phyloP scores from a whole-genome alignment of 1,284 basidiomycete species.

The Coniferiporia sulphurascens region DNA sequence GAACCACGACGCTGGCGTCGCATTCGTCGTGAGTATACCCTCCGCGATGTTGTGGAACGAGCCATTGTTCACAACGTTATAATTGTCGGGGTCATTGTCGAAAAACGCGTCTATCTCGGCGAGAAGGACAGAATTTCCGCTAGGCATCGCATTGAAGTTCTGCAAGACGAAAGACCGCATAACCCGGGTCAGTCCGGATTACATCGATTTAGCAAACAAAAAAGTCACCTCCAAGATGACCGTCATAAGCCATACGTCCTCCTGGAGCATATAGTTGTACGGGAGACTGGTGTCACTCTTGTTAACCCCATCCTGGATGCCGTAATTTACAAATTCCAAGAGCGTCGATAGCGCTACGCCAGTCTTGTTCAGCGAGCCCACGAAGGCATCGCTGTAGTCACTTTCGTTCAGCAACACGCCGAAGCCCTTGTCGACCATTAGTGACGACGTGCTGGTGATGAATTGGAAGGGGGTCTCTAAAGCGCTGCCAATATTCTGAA shows the following conservation, averaged over 20 bases:
- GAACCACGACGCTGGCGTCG: slow-evolving; percentile 18
- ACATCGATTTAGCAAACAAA: background rate
- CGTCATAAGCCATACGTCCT: slow-evolving; percentile 4
- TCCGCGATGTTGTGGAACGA: slow-evolving; percentile 9
- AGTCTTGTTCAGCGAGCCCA: slow-evolving; percentile 6
- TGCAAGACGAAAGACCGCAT: background rate
- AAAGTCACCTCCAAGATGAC: slow-evolving; percentile 8
- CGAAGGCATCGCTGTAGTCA: slow-evolving; percentile 1
- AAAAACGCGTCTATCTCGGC: slow-evolving; percentile 9
- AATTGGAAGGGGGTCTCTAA: slow-evolving; percentile 9
- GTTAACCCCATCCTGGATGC: background rate
- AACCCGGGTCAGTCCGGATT: background rate
- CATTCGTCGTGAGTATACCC: slow-evolving; percentile 10
- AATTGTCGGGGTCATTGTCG: slow-evolving; percentile 3
- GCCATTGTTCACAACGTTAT: slow-evolving; percentile 1
- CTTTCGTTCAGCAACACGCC: background rate
- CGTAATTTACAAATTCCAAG: slow-evolving; percentile 1
- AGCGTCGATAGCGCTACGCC: slow-evolving; percentile 5
- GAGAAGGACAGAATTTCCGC: slow-evolving; percentile 8
- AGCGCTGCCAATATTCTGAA: slow-evolving; percentile 9
- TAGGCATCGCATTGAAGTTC: slow-evolving; percentile 16
- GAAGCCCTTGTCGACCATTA: background rate
- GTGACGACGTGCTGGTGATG: background rate
- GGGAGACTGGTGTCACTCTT: background rate
- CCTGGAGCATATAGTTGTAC: slow-evolving; percentile 3